phyloP scores from a whole-genome alignment of 768 basidiomycete genomes.

The Coprinellus aureogranulatus region DNA sequence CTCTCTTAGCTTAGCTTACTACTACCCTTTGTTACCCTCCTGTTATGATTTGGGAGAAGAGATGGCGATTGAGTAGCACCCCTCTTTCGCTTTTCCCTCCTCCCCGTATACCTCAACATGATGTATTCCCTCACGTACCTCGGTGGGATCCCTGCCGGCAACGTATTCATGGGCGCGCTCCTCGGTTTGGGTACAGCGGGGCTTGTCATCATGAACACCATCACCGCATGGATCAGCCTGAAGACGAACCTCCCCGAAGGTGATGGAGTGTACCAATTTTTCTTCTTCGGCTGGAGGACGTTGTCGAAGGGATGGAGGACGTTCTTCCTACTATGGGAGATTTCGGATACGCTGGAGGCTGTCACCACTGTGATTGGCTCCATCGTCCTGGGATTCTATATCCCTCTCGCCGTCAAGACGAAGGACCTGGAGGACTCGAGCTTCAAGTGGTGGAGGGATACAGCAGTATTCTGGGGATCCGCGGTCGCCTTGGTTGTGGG shows the following conservation, averaged over 20 bases:
- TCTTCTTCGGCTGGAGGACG: slow-evolving; percentile 14
- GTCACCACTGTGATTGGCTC: not conserved
- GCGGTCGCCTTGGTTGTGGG: not conserved
- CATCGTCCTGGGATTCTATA: not conserved
- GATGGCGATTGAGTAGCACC: too few species aligned
- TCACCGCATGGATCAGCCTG: slow-evolving; percentile 11
- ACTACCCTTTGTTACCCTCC: too few species aligned
- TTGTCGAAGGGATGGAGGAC: slow-evolving; percentile 10
- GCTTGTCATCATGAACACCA: slow-evolving; percentile 11
- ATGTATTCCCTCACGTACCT: slow-evolving; percentile 13
- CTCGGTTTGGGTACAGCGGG: slow-evolving; percentile 8
- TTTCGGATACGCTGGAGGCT: slow-evolving; percentile 6
- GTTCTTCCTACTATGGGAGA: slow-evolving; percentile 9
- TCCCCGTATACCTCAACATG: slow-evolving; percentile 6
- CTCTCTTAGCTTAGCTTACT: too few species aligned
- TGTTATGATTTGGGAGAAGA: too few species aligned
- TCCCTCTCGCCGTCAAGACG: too few species aligned
- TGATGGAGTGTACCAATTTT: slow-evolving; percentile 13
- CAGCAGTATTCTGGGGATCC: not conserved
- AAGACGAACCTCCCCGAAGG: slow-evolving; percentile 11
- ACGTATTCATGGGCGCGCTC: slow-evolving; percentile 2
- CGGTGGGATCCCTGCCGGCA: slow-evolving; percentile 12
- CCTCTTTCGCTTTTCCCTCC: slow-evolving; percentile 10
- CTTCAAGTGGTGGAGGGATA: not conserved
- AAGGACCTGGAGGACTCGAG: not conserved